Conservation (phyloP, 257 asterid genomes). For the Thymus quinquecostatus region DNA sequence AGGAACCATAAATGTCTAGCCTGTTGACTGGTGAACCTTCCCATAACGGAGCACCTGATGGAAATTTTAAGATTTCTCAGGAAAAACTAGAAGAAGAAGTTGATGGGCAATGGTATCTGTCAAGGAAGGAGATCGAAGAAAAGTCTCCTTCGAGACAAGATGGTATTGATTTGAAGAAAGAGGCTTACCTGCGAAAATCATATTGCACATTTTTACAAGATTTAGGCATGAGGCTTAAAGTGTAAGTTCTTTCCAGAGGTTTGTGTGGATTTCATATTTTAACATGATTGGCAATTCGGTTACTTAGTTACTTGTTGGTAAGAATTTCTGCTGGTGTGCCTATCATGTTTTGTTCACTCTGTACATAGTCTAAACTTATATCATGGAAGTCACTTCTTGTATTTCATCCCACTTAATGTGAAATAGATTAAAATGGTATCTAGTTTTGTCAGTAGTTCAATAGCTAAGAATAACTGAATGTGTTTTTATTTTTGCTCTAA, state of each 20-base stretch:
- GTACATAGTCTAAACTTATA: no score
- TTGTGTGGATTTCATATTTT: neutral
- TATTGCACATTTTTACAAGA: conserved; percentile 85
- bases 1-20: conserved; percentile 62
- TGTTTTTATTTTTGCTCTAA: neutral
- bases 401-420: neutral
- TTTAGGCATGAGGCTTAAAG: conserved; percentile 93
- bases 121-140: conserved; percentile 89
- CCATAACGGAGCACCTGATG: conserved; percentile 66
- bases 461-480: neutral
- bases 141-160: conserved; percentile 81
- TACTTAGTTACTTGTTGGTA: conserved; percentile 1
- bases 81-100: conserved; percentile 67
- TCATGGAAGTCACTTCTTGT: neutral
- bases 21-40: conserved; percentile 68
- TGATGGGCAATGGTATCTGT: conserved; percentile 77
- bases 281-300: neutral
- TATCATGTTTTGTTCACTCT: conserved; percentile 5
- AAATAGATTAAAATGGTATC: neutral
- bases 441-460: neutral
- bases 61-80: conserved; percentile 50
- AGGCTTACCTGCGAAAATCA: conserved; percentile 78
- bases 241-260: conserved; percentile 48
- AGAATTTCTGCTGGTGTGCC: conserved; percentile 5
- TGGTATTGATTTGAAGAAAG: conserved; percentile 87